Evolutionary conservation across 306 rosid genomes (phyloP), one percentile per base, ranked within the genome.

Genomic region (Inga oerstediana): DNA sequence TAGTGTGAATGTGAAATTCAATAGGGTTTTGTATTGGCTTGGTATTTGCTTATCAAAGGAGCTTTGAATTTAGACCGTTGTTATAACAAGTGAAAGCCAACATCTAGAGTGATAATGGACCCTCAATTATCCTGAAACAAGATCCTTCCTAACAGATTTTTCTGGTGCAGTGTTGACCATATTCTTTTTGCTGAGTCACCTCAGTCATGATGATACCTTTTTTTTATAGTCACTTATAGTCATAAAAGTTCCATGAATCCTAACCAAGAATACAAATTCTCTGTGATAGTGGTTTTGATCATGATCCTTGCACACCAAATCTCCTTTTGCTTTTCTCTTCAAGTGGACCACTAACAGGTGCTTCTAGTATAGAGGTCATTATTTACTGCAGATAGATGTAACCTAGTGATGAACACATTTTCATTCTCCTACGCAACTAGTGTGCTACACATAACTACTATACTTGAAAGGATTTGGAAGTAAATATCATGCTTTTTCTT

Each of bases 31-130:
- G 35, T 44, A 8, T 72, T 45, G 76, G 78, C 51, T 15, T 81
- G 88, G 77, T 85, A 83, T 68, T 84, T 84, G 20, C 66, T 79
- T 84, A 72, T 88, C 81, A 37, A 39, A 54, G 84, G 81, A 92
- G 87, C 98, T 88, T 73, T 91, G 98, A 89, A 93, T 79, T 90
- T 93, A 87, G 95, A 84, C 91, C 80, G 30, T 71, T 64, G 81
- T 72, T 79, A 85, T 70, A 76, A 86, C 87, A 19, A 20, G 48
- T 86, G 79, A 83, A 85, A 89, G 62, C 86, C 84, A 22, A 44
- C 87, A 80, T 76, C 34, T 74, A 83, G 69, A 81, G 87, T 84
- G 59, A 80, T 79, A 80, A 79, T 81, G 82, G 84, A 84, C 58
- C 52, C 77, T 82, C 85, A 83, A 65, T 66, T 83, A 87, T 81